Percentiles rank a stretch among this genome's conserved stretches.
phyloP scores from a whole-genome alignment of 495 filamentous ascomycete species.

The Xylaria telfairii region DNA sequence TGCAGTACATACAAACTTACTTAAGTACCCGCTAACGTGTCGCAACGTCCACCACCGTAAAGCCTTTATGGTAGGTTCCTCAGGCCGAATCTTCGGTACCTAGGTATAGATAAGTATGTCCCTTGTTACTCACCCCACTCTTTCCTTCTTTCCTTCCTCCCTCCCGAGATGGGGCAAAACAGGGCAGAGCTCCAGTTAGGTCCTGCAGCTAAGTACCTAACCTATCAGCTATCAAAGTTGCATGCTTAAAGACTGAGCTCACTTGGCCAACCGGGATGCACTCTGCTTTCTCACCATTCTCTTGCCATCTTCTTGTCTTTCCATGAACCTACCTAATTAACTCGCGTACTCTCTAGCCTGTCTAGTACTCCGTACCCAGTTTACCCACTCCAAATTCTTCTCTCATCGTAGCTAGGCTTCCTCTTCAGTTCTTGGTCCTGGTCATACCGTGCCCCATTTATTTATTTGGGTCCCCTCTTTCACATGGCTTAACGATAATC shows the following conservation, averaged over 20 bases:
- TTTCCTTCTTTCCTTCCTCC: not conserved
- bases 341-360: not conserved
- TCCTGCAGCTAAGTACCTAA: not conserved
- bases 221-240: not conserved
- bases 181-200: not conserved
- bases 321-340: not conserved
- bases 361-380: not conserved
- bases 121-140: not conserved
- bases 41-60: not conserved
- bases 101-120: not conserved
- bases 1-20: not conserved
- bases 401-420: constrained; percentile 1
- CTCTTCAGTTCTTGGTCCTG: not conserved
- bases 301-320: not conserved
- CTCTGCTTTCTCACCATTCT: not conserved
- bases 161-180: not conserved
- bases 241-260: not conserved
- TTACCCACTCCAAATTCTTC: not conserved
- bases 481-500: constrained; percentile 13
- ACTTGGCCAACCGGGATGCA: not conserved
- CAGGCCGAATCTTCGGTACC: not conserved
- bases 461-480: constrained; percentile 11
- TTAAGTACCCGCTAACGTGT: not conserved
- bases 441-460: not conserved
- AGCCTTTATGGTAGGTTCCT: not conserved